Evolutionary conservation across 2,329 filamentous ascomycete species (phyloP).

Genomic region (Dothidotthia symphoricarpi): DNA sequence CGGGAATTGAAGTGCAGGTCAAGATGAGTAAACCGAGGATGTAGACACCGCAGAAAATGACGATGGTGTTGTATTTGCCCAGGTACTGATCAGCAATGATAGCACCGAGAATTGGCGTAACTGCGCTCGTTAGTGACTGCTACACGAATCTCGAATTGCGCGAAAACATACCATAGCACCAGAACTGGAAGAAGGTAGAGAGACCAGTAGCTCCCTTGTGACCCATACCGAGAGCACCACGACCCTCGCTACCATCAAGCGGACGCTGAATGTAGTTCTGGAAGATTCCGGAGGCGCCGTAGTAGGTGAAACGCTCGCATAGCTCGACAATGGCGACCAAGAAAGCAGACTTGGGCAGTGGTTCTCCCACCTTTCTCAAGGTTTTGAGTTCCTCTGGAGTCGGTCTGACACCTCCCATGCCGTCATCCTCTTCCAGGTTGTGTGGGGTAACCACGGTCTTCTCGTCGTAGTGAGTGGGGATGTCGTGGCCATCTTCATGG

Average conservation of each 20-base stretch:
- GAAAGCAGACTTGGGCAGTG: constrained; percentile 48
- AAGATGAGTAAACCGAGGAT: constrained; percentile 67
- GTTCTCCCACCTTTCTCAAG: constrained; percentile 48
- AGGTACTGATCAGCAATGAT: constrained; percentile 66
- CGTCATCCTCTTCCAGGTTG: constrained; percentile 24
- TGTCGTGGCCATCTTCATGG: constrained; percentile 22
- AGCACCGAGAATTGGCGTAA: constrained; percentile 49
- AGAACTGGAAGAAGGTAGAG: constrained; percentile 48
- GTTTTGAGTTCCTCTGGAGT: constrained; percentile 45
- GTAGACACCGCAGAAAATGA: constrained; percentile 63
- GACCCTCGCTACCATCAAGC: constrained; percentile 38
- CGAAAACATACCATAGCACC: constrained; percentile 32
- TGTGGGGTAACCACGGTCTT: constrained; percentile 12
- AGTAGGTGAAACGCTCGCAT: constrained; percentile 53
- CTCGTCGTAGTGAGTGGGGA: constrained; percentile 12
- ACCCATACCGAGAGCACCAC: constrained; percentile 45
- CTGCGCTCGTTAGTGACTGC: neutral
- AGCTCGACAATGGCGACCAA: constrained; percentile 52
- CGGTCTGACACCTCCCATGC: constrained; percentile 38
- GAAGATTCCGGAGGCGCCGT: constrained; percentile 49
- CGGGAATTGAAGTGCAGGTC: constrained; percentile 63
- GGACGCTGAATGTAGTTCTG: constrained; percentile 52
- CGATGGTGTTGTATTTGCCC: constrained; percentile 70
- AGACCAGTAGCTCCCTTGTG: constrained; percentile 49
- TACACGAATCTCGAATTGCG: constrained; percentile 4